Percentiles rank a stretch among this genome's conserved stretches.
Evolutionary conservation across 2,329 filamentous ascomycete species (phyloP).

Genomic region (Phaeoacremonium minimum): DNA sequence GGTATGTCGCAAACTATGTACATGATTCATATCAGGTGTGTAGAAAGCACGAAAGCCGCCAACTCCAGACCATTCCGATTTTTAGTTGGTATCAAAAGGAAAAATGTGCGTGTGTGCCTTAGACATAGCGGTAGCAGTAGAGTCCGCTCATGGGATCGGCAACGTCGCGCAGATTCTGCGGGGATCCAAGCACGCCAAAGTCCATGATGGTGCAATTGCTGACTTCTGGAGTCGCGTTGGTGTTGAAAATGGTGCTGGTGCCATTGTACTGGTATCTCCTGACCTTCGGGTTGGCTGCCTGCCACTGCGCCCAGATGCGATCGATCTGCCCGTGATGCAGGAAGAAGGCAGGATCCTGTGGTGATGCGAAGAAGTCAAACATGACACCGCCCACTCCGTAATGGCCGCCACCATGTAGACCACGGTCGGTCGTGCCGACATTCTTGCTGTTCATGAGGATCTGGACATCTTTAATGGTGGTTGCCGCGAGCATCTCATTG

Average conservation of each 20-base stretch:
- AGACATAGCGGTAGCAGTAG: slow-evolving; percentile 7
- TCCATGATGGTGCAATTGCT: slow-evolving; percentile 4
- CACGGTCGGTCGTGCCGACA: slow-evolving; percentile 2
- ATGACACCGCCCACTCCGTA: slow-evolving; percentile 4
- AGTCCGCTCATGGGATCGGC: slow-evolving; percentile 1
- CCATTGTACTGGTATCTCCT: slow-evolving; percentile 6
- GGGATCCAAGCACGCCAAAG: slow-evolving; percentile 2
- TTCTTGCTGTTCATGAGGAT: slow-evolving; percentile 6
- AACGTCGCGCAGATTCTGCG: slow-evolving; percentile 1
- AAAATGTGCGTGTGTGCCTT: too few relatives aligned
- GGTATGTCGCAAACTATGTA: too few relatives aligned
- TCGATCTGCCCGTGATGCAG: slow-evolving; percentile 24
- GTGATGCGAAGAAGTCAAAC: slow-evolving; percentile 2
- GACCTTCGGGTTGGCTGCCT: slow-evolving; percentile 5
- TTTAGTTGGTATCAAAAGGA: too few relatives aligned
- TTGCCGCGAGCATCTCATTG: slow-evolving; percentile 11
- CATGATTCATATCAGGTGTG: too few relatives aligned
- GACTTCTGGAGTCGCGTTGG: slow-evolving; percentile 3
- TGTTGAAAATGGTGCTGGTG: slow-evolving; percentile 6
- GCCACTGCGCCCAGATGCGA: slow-evolving; percentile 15
- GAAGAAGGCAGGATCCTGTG: slow-evolving; percentile 26
- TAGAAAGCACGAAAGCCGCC: too few relatives aligned
- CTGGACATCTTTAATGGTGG: slow-evolving; percentile 10
- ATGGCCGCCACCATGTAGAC: slow-evolving; percentile 7
- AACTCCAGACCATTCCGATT: too few relatives aligned